Evolutionary conservation across 2,329 filamentous ascomycete species (phyloP), one percentile per base, ranked within the genome.

Genomic region (Helicocarpus griseus): DNA sequence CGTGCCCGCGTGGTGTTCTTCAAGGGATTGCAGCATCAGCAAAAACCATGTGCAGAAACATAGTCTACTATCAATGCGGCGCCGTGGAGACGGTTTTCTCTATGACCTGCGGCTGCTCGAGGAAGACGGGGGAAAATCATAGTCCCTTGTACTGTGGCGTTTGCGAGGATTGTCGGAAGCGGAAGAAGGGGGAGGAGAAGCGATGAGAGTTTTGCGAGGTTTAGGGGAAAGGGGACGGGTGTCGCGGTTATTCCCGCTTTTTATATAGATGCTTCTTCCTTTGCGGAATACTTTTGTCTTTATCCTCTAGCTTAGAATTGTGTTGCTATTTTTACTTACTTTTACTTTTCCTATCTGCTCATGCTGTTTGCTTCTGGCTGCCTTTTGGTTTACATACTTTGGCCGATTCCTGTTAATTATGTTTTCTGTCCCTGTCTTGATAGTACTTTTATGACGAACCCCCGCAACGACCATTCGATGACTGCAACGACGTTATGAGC

Each of bases 81-180:
- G 46, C 56, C 13, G 47, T 54, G 14, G 57, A 59, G 49, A 59
- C 56, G 14, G 52, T 59, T 14, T 59, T 56, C 47, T 54, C 50
- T 5, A 17, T 51, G 29, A 26, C 50, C 13, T 59, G 57, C 38
- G 45, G 22, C 14, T 59, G 57, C 41, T 28, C 49, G 2, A 50
- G 29, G 26, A 58, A 51, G 24, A 47, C 52, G 13, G 54, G 40
- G 5, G 50, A 57, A 49, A 50, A 54, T 13, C 28, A 50, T 31
- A 52, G 41, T 8, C 28, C n/a, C 4, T 24, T 54, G 11, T 54
- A 55, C 33, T 59, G 57, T 46, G 57, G 57, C 14, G 53, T 59
- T 39, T 59, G 57, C 43, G 41, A 41, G 17, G 52, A 54, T 24
- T 59, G 57, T 48, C 28, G 5, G n/a, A 31, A 9, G 9, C 5